Evolutionary conservation across 257 asterid species (phyloP), one percentile per base, ranked within the genome.

Genomic region (Hygrophila difformis): DNA sequence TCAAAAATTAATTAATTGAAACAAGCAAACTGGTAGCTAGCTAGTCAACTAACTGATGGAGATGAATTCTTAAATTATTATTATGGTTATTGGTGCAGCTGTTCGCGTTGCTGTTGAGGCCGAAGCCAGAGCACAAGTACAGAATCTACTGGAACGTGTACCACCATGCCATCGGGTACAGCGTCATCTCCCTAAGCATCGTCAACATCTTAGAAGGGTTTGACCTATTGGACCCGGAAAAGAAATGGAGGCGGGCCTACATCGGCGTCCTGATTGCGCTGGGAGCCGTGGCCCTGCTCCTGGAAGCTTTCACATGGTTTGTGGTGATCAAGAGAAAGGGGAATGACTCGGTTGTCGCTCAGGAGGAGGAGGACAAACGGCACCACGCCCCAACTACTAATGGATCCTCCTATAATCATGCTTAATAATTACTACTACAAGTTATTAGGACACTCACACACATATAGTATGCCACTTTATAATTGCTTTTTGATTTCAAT

Each of bases 121-220:
- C 94, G 7, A 83, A 79, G 77, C 84, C 86, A 2, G 91, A 87
- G 17, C 91, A 83, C 61, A 87, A 87, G 28, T 77, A 33, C 63
- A 77, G 94, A 66, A 4, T 71, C 0, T 67, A 75, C 63, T 87
- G 97, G 94, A 87, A 87, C 79, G 47, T 87, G 8, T 87, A 87
- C 76, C 97, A 87, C 33, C 68, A 68, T 29, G 16, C 19, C 5
- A 26, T 57, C 17, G 97, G 97, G 2, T 87, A 82, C 72, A 8
- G 67, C 0, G 85, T 78, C 1, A 77, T 87, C 6, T 18, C 18
- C 6, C 68, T 82, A 1, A 73, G 82, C 69, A 83, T 86, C 31
- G 39, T 49, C 12, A 86, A 86, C 63, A 70, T 82, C 20, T 82
- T 79, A 45, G 57, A 82, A 35, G 97, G 97, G 6, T 66, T 87